Evolutionary conservation across 345 rosid species (phyloP).

Genomic region (Punica granatum): DNA sequence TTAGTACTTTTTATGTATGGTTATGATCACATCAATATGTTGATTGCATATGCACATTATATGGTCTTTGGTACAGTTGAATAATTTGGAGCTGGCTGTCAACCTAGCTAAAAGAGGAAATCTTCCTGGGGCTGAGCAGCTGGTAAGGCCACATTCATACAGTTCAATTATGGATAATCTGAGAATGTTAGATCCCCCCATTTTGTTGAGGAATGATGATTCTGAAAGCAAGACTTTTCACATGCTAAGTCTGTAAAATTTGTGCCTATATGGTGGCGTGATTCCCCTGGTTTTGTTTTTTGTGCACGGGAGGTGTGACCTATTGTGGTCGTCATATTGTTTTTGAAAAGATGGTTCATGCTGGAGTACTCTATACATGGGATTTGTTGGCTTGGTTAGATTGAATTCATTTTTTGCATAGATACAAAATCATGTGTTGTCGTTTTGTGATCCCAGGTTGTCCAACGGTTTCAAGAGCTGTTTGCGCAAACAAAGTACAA

Average conservation of each 20-base stretch:
- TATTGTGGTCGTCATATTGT: no score
- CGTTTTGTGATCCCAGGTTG: conserved; percentile 51
- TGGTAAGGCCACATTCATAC: conserved; percentile 35
- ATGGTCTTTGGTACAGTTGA: conserved; percentile 45
- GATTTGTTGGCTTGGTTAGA: neutral
- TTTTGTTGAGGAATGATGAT: neutral
- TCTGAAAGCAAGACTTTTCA: neutral
- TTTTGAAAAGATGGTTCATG: no score
- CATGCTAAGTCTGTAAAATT: neutral
- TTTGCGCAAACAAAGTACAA: conserved; percentile 97
- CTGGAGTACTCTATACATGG: neutral
- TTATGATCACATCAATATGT: neutral
- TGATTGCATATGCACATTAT: conserved; percentile 16
- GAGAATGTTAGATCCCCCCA: no score
- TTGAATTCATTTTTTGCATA: neutral
- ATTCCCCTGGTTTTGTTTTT: no score
- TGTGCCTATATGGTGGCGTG: neutral
- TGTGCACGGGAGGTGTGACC: no score
- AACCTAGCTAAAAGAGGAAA: conserved; percentile 99
- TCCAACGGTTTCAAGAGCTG: conserved; percentile 93
- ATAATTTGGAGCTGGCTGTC: conserved; percentile 97
- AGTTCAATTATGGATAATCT: conserved; percentile 1
- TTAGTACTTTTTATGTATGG: neutral
- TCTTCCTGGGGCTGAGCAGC: conserved; percentile 99
- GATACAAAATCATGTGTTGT: no score